Evolutionary conservation across 2,329 filamentous ascomycete species (phyloP).

Genomic region (Penicillium sp.): DNA sequence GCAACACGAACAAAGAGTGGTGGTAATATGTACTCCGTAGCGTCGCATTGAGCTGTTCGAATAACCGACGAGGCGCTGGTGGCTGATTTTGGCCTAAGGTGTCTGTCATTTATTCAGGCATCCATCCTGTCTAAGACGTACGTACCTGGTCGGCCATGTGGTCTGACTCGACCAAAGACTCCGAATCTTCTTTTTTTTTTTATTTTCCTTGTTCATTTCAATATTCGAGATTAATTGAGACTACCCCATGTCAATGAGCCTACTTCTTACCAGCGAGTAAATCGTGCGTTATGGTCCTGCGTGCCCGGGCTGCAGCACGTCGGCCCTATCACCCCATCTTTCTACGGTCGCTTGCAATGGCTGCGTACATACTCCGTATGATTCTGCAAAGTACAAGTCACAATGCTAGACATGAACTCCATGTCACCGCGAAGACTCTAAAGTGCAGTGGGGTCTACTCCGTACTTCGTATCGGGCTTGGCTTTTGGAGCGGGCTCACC

Average conservation of each 20-base stretch:
- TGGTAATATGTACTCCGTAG: background rate
- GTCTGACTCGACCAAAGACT: background rate
- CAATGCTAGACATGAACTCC: background rate
- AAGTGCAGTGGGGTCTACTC: background rate
- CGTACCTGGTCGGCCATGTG: background rate
- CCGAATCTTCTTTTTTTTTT: background rate
- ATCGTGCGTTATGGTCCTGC: background rate
- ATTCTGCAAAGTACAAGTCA: background rate
- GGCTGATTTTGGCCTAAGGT: background rate
- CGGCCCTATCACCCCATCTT: background rate
- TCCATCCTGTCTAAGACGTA: background rate
- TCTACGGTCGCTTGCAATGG: background rate
- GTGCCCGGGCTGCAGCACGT: background rate
- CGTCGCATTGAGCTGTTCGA: background rate
- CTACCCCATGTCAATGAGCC: too few relatives aligned
- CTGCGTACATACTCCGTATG: background rate
- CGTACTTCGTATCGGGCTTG: background rate
- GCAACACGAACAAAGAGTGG: background rate
- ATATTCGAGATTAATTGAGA: background rate
- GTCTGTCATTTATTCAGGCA: background rate
- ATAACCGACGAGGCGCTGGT: constrained; percentile 1
- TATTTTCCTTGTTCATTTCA: background rate
- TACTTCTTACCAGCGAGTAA: too few relatives aligned
- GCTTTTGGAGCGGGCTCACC: background rate
- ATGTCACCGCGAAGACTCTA: background rate